A percentile compares a stretch with the other conserved stretches of the same genome.
Conservation (phyloP, 139 green algal species). For the Ettlia oleoabundans region DNA sequence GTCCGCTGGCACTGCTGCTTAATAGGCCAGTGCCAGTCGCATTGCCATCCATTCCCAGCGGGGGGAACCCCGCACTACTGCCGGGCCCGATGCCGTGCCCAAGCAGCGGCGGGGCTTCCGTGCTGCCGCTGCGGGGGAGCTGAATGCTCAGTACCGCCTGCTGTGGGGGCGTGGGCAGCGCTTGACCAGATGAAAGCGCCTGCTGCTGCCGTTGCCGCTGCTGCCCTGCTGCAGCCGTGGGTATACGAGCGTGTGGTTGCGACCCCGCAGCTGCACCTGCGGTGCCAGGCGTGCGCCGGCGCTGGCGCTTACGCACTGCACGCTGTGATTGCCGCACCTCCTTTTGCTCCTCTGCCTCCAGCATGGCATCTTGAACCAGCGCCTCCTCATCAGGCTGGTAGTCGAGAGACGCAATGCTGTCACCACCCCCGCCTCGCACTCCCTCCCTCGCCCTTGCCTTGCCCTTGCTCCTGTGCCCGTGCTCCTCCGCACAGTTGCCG, state of each 20-base stretch:
- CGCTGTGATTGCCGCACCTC: background rate
- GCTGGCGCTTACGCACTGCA: background rate
- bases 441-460: background rate
- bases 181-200: background rate
- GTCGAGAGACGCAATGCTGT: background rate
- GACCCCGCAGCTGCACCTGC: background rate
- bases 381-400: conserved; percentile 22
- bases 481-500: background rate
- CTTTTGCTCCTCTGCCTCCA: background rate
- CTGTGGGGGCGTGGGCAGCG: conserved; percentile 11
- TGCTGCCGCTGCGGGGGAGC: background rate
- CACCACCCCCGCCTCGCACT: background rate
- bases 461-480: background rate
- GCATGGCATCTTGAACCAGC: background rate
- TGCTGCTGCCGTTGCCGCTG: background rate
- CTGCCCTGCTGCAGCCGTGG: background rate
- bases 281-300: background rate
- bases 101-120: background rate
- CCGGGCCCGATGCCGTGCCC: background rate
- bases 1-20: too few species aligned
- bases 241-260: background rate
- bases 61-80: background rate
- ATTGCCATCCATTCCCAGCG: background rate
- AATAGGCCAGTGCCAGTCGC: too few species aligned
- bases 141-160: background rate